Evolutionary conservation across 2,329 filamentous ascomycete genomes (phyloP).

Genomic region (Microcyclosporella mali): DNA sequence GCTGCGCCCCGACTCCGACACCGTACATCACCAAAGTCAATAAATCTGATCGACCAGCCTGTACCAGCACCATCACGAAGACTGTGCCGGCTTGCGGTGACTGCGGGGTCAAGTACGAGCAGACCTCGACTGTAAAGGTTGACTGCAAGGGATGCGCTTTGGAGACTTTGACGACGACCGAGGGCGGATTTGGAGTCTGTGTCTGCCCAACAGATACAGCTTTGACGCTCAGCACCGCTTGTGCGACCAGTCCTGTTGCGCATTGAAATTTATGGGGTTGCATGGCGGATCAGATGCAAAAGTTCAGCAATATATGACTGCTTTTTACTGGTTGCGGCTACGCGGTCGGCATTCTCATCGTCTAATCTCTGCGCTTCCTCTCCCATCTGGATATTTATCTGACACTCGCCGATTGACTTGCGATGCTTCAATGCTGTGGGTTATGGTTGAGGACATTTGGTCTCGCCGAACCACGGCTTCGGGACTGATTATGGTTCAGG

Average conservation of each 20-base stretch:
- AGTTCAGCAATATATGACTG: no score
- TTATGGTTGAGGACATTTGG: no score
- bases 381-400: no score
- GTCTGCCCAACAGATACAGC: background rate
- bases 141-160: conserved; percentile 5
- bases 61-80: conserved; percentile 2
- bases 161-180: background rate
- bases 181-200: background rate
- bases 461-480: no score
- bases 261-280: background rate
- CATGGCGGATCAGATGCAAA: background rate
- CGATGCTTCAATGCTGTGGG: no score
- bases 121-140: background rate
- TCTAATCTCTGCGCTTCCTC: no score
- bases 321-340: no score
- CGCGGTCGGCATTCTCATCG: no score
- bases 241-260: background rate
- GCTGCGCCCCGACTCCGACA: conserved; percentile 3
- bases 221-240: background rate
- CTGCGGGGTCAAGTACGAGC: background rate
- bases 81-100: background rate
- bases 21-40: background rate
- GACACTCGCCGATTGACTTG: no score
- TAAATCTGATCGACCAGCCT: background rate
- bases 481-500: no score